A percentile compares a stretch with the other conserved stretches of the same genome.
phyloP scores from a whole-genome alignment of 371 early-diverging fungal genomes.

The Actinomucor elegans region DNA sequence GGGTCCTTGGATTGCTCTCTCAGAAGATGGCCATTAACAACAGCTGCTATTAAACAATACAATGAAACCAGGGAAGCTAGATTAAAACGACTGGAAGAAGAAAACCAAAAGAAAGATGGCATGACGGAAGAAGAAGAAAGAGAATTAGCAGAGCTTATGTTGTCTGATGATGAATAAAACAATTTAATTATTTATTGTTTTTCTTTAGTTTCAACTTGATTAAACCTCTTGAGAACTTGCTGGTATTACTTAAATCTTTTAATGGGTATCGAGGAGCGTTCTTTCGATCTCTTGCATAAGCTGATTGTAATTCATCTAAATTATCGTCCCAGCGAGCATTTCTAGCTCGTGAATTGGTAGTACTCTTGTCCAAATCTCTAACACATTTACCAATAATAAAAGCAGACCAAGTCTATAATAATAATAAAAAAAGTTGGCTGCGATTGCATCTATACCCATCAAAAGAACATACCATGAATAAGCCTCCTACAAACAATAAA shows the following conservation, averaged over 20 bases:
- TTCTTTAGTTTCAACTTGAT: slow-evolving; percentile 14
- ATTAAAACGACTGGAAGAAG: slow-evolving; percentile 13
- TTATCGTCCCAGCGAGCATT: slow-evolving; percentile 45
- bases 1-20: slow-evolving; percentile 80
- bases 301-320: slow-evolving; percentile 32
- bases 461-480: slow-evolving; percentile 33
- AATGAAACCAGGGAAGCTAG: slow-evolving; percentile 19
- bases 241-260: slow-evolving; percentile 10
- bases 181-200: slow-evolving; percentile 1
- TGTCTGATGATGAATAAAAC: slow-evolving; percentile 37
- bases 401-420: slow-evolving; percentile 19
- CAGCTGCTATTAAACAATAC: slow-evolving; percentile 30
- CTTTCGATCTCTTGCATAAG: slow-evolving; percentile 30
- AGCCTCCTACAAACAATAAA: slow-evolving; percentile 35
- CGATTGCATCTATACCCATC: neutral
- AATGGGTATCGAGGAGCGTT: slow-evolving; percentile 36
- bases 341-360: slow-evolving; percentile 30
- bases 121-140: slow-evolving; percentile 84
- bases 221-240: slow-evolving; percentile 14
- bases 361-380: slow-evolving; percentile 6
- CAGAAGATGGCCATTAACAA: slow-evolving; percentile 68
- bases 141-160: slow-evolving; percentile 80
- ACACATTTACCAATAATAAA: slow-evolving; percentile 9
- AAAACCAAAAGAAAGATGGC: slow-evolving; percentile 13
- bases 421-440: neutral